These are phyloP conservation scores for Podosphaera aphanis DNA, from an alignment of 2,329 filamentous ascomycete species.

Conservation along the genomic window DNA sequence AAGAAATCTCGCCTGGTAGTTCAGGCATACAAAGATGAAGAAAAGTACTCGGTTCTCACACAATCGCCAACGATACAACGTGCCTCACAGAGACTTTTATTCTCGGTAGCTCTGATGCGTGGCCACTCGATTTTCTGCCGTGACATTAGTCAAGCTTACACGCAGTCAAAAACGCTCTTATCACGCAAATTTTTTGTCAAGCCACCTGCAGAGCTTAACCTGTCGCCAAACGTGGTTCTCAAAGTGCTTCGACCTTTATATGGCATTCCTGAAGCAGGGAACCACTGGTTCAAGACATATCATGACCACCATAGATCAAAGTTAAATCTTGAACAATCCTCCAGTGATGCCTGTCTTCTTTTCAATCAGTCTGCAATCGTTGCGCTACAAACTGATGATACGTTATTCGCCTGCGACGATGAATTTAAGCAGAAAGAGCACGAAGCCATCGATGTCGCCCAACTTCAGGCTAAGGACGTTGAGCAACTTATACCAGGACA, in stretches of 20 bases:
- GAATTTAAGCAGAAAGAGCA: not conserved
- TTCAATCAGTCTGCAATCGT: constrained; percentile 2
- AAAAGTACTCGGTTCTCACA: not conserved
- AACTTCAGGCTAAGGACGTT: constrained; percentile 1
- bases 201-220: not conserved
- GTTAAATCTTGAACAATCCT: not conserved
- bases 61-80: not conserved
- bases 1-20: not conserved
- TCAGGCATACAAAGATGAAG: not conserved
- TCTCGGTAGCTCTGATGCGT: not conserved
- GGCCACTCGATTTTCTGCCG: not conserved
- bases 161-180: not conserved
- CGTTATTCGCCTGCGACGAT: constrained; percentile 1
- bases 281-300: not conserved
- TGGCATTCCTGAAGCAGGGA: too few relatives aligned
- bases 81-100: not conserved
- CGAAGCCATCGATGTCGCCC: not conserved
- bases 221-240: not conserved
- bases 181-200: not conserved
- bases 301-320: constrained; percentile 1
- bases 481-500: not conserved
- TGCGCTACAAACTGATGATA: constrained; percentile 2
- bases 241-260: not conserved
- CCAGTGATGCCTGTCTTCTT: constrained; percentile 2
- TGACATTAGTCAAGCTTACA: not conserved